Conservation (phyloP, 371 early-diverging fungal genomes). For the Haplosporangium sp. region DNA sequence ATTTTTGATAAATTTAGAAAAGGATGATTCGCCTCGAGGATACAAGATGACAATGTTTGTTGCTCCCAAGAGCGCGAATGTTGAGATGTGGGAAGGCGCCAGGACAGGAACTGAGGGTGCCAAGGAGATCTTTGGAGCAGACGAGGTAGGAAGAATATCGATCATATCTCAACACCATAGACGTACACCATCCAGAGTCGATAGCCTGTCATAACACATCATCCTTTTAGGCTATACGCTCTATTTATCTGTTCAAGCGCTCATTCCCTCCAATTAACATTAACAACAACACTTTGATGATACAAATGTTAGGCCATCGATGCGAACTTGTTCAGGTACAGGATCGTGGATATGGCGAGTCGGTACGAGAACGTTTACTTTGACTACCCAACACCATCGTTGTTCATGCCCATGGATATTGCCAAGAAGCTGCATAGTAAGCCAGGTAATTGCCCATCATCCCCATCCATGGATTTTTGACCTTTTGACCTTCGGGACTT, state of each 20-base stretch:
- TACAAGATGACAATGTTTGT: slow-evolving; percentile 92
- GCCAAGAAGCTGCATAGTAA: slow-evolving; percentile 48
- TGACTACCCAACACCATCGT: slow-evolving; percentile 54
- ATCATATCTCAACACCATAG: too few species aligned
- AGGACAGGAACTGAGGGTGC: slow-evolving; percentile 87
- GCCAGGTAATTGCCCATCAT: slow-evolving; percentile 24
- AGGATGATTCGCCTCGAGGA: slow-evolving; percentile 66
- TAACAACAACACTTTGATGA: too few species aligned
- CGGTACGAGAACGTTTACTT: slow-evolving; percentile 57
- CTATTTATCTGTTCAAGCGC: too few species aligned
- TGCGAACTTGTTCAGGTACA: slow-evolving; percentile 52
- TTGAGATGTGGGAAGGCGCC: slow-evolving; percentile 95
- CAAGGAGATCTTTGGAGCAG: slow-evolving; percentile 83
- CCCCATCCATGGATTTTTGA: neutral
- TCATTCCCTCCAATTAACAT: too few species aligned
- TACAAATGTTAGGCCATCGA: slow-evolving; percentile 51
- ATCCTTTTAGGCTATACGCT: too few species aligned
- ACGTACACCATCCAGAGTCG: too few species aligned
- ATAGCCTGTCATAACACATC: too few species aligned
- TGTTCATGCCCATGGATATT: slow-evolving; percentile 55
- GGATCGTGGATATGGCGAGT: slow-evolving; percentile 53
- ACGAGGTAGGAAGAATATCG: slow-evolving; percentile 67
- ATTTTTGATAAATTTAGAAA: slow-evolving; percentile 56
- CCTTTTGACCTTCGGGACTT: neutral
- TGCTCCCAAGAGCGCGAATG: slow-evolving; percentile 73